These are phyloP conservation scores for Ogataea nitratoaversa DNA, from an alignment of 805 yeast genomes.

Conservation along the genomic window DNA sequence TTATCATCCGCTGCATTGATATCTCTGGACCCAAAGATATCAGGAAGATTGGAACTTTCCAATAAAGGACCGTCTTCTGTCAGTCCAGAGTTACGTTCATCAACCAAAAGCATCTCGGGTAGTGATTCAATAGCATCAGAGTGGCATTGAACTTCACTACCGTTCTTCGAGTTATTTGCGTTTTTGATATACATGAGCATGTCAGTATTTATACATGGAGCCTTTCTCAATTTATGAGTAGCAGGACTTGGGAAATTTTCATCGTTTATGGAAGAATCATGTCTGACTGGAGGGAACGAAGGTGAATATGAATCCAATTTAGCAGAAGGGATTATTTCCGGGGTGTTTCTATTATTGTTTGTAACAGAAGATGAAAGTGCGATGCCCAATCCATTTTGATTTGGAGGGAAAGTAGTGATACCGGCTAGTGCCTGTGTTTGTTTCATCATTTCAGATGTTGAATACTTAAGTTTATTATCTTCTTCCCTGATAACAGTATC, in stretches of 20 bases:
- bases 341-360: neutral
- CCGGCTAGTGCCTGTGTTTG: constrained; percentile 6
- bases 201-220: constrained; percentile 16
- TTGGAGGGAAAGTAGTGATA: neutral
- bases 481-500: constrained; percentile 32
- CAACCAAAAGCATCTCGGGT: neutral
- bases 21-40: too few species aligned
- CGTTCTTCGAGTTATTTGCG: too few species aligned
- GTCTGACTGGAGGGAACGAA: neutral
- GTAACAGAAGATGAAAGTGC: too few species aligned
- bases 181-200: constrained; percentile 7
- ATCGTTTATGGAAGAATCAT: constrained; percentile 9
- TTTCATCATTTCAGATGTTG: constrained; percentile 3
- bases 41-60: too few species aligned
- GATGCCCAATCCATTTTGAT: too few species aligned
- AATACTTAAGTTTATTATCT: constrained; percentile 2
- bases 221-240: constrained; percentile 16
- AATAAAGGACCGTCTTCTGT: too few species aligned
- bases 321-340: neutral
- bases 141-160: too few species aligned
- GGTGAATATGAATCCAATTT: neutral
- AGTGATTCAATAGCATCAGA: too few species aligned
- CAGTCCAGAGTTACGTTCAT: too few species aligned
- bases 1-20: neutral
- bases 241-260: constrained; percentile 13